These are phyloP conservation scores for Aspergillus spinulosporus DNA, from an alignment of 2,329 filamentous ascomycete species.

Conservation along the genomic window DNA sequence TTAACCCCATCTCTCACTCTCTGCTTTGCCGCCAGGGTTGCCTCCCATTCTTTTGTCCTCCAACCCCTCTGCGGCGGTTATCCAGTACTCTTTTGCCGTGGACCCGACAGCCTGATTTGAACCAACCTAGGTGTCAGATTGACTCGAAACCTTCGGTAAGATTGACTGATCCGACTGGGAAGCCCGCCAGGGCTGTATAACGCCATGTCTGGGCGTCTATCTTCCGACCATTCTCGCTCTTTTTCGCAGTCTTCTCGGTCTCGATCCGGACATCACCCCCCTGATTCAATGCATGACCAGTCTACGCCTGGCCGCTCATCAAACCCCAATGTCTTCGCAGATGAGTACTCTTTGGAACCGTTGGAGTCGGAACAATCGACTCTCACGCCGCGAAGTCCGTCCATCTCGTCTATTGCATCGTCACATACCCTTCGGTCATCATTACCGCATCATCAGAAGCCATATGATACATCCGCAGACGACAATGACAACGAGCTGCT, in stretches of 20 bases:
- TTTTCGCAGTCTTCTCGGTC: conserved; percentile 34
- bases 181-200: conserved; percentile 42
- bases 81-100: conserved; percentile 18
- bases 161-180: conserved; percentile 33
- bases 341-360: conserved; percentile 49
- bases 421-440: conserved; percentile 35
- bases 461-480: conserved; percentile 24
- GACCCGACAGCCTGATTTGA: conserved; percentile 10
- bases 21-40: background rate
- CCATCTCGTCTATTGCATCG: conserved; percentile 35
- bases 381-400: conserved; percentile 32
- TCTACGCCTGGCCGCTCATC: conserved; percentile 34
- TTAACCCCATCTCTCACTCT: background rate
- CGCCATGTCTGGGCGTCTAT: conserved; percentile 44
- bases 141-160: conserved; percentile 22
- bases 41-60: conserved; percentile 11
- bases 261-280: conserved; percentile 25
- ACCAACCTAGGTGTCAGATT: conserved; percentile 25
- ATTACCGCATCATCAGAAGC: conserved; percentile 27
- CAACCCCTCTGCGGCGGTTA: conserved; percentile 12
- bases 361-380: conserved; percentile 38
- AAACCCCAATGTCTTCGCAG: conserved; percentile 51
- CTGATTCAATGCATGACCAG: conserved; percentile 32
- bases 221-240: conserved; percentile 39
- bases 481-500: conserved; percentile 24